Base-by-base conservation (phyloP, 495 filamentous ascomycete species). In the Aspergillus avenaceus region DNA sequence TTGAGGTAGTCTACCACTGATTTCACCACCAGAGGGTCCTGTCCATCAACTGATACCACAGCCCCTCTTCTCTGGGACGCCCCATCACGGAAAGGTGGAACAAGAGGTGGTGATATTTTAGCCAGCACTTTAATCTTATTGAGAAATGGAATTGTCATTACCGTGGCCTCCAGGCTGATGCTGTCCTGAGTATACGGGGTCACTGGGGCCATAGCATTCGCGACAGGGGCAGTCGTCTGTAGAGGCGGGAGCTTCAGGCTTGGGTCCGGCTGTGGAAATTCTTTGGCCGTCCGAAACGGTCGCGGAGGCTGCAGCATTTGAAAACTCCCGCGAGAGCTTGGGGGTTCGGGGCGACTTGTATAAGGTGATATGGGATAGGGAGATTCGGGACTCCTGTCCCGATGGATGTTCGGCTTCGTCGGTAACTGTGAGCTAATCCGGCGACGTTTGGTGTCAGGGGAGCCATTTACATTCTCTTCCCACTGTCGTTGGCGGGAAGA, bases 31-130 rank as follows among this genome's bases (percentile, higher is more conserved):
- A 63, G 54, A 2, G 64, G 58, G 43, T 87, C 78, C 19, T 85
- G 69, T 12, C 91, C 90, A 61, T 98, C 93, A 19, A 98, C 65
- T 0, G 88, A 84, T 40, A 97, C 84, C 22, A 97, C 77, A 1
- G 88, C 79, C 0, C 95, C 91, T 32, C 91, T 79, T 21, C 74
- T 65, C 46, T 67, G 68, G 27, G 67, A 55, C 7, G 66, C 73
- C n/a, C 13, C 65, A 64, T 57, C 70, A 1, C 62, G 62, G 51
- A 67, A 71, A 21, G 67, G 11, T 59, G 74, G 22, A 53, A 66
- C 66, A 3, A 91, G 70, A 0, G 85, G 78, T n/a, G 85, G 84
- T 4, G 85, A 80, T 36, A 88, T 84, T 48, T 79, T 80, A n/a
- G 77, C 65, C 5, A 90, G 72, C 12, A 87, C 71, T 56, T 80